Conservation (phyloP, 1,139 yeast genomes). For the Hanseniaspora uvarum region DNA sequence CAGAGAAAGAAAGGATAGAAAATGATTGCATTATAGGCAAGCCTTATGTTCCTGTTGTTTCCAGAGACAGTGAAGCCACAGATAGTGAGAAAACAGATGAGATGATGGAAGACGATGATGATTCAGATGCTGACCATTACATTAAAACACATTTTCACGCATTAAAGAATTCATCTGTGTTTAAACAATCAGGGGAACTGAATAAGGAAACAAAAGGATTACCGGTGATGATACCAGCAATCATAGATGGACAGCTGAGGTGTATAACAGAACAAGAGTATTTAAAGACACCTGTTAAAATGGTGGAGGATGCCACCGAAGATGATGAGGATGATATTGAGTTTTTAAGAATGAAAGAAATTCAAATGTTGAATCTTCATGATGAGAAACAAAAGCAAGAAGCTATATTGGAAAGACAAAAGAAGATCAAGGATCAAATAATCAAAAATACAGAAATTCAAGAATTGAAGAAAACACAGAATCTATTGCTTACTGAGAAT, state of each 20-base stretch:
- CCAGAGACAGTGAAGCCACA: not conserved
- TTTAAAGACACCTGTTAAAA: not conserved
- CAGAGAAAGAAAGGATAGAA: not conserved
- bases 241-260: not conserved
- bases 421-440: not conserved
- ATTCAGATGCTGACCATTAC: not conserved
- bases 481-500: not conserved
- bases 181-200: not conserved
- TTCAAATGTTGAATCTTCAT: not conserved
- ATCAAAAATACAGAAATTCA: not conserved
- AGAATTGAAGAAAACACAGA: not conserved
- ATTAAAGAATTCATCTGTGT: not conserved
- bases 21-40: not conserved
- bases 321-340: not conserved
- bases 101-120: not conserved
- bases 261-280: not conserved
- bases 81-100: conserved; percentile 4
- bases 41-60: not conserved
- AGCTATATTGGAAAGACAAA: not conserved
- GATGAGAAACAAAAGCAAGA: not conserved
- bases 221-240: not conserved
- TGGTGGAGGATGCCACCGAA: not conserved
- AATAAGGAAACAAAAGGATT: not conserved
- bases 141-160: not conserved
- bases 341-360: not conserved